Evolutionary conservation across 495 filamentous ascomycete species (phyloP).

Genomic region (Platismatia glauca): DNA sequence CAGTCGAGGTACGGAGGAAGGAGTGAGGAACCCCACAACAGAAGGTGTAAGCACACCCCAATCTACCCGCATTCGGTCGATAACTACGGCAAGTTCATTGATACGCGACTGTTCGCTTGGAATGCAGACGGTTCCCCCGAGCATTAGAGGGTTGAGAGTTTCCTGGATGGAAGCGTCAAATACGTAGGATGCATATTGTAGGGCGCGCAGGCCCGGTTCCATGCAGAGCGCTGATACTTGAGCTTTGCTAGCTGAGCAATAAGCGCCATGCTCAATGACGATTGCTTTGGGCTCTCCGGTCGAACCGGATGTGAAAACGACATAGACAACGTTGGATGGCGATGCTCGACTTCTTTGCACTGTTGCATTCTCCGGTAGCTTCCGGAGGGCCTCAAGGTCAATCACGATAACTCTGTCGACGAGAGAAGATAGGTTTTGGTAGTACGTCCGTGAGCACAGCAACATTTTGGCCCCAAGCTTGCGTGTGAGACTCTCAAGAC

Average conservation of each 20-base stretch:
- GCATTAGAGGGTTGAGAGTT: constrained; percentile 35
- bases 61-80: constrained; percentile 36
- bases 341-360: background rate
- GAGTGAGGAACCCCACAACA: constrained; percentile 41
- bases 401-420: constrained; percentile 33
- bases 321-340: constrained; percentile 24
- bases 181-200: constrained; percentile 47
- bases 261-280: constrained; percentile 40
- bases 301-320: constrained; percentile 42
- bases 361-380: constrained; percentile 14
- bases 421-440: constrained; percentile 24
- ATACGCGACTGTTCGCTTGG: constrained; percentile 44
- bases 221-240: constrained; percentile 35
- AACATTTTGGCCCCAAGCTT: constrained; percentile 35
- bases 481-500: constrained; percentile 38
- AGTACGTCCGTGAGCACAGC: constrained; percentile 42
- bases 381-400: constrained; percentile 29
- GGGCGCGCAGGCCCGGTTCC: constrained; percentile 26
- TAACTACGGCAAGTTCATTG: constrained; percentile 39
- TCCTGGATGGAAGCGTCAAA: constrained; percentile 44
- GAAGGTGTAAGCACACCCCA: constrained; percentile 40
- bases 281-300: constrained; percentile 44
- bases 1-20: constrained; percentile 36
- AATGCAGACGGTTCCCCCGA: constrained; percentile 39
- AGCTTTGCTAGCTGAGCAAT: constrained; percentile 34